These are phyloP conservation scores for Moniliophthora roreri DNA, from an alignment of 1,284 basidiomycete species.

Conservation along the genomic window DNA sequence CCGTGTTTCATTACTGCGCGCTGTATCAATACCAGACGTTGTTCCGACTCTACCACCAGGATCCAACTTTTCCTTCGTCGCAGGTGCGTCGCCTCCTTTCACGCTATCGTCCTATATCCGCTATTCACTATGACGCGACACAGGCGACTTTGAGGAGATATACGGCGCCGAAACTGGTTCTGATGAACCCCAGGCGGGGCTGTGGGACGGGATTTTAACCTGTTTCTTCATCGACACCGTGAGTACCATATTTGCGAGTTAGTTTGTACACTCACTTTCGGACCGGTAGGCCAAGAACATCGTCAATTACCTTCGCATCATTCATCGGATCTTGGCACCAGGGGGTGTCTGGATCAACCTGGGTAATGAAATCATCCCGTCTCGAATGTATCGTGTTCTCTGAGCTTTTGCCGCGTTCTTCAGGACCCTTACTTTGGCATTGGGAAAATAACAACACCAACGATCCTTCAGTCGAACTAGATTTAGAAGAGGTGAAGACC, in stretches of 20 bases:
- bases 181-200: conserved; percentile 64
- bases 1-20: conserved; percentile 60
- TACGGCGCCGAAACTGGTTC: conserved; percentile 63
- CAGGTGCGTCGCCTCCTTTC: conserved; percentile 46
- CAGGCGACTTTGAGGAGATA: conserved; percentile 91
- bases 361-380: conserved; percentile 36
- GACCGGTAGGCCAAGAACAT: conserved; percentile 79
- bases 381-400: neutral
- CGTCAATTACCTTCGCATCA: conserved; percentile 84
- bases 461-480: conserved; percentile 86
- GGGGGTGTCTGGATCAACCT: conserved; percentile 93
- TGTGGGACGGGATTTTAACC: conserved; percentile 90
- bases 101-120: neutral
- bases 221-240: conserved; percentile 99
- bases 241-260: conserved; percentile 22
- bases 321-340: conserved; percentile 76
- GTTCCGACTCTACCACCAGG: conserved; percentile 69
- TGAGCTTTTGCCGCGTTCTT: conserved; percentile 6
- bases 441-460: conserved; percentile 85
- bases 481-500: conserved; percentile 83
- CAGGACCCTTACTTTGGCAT: conserved; percentile 94
- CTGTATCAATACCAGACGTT: conserved; percentile 81
- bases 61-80: conserved; percentile 80
- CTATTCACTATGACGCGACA: neutral
- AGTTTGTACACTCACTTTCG: conserved; percentile 5